Evolutionary conservation across 2,329 filamentous ascomycete genomes (phyloP).

Genomic region (Diaporthe humulicola): DNA sequence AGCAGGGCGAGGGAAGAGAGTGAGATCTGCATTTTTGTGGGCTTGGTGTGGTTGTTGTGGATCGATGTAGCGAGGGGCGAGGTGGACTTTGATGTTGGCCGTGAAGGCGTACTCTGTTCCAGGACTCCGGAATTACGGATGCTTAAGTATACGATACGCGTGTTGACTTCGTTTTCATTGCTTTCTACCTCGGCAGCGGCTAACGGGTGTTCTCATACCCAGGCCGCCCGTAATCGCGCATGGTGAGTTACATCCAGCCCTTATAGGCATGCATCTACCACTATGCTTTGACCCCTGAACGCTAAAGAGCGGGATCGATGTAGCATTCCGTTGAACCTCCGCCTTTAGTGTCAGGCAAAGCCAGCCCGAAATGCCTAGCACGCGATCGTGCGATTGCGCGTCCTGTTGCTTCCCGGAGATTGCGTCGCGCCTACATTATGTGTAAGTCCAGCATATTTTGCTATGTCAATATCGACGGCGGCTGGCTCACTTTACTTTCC

Average conservation of each 20-base stretch:
- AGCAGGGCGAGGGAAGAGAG: neutral
- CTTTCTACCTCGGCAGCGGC: neutral
- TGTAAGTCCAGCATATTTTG: neutral
- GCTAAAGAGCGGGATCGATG: neutral
- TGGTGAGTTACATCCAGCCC: neutral
- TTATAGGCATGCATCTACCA: neutral
- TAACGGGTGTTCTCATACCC: neutral
- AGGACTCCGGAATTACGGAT: too few relatives aligned
- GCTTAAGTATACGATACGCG: neutral
- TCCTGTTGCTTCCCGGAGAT: constrained; percentile 4
- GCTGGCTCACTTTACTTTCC: neutral
- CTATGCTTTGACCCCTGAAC: constrained; percentile 12
- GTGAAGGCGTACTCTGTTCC: too few relatives aligned
- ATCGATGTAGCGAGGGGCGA: neutral
- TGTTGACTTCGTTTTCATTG: neutral
- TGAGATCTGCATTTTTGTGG: constrained; percentile 3
- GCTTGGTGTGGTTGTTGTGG: neutral
- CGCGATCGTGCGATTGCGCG: constrained; percentile 13
- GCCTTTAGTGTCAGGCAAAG: neutral
- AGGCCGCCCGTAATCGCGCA: neutral
- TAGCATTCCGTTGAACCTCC: neutral
- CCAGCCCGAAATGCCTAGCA: neutral
- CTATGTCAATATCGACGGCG: neutral
- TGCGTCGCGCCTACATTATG: neutral
- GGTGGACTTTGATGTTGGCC: neutral